Base-by-base conservation (phyloP, 1,284 basidiomycete species). In the Marasmius oreades region DNA sequence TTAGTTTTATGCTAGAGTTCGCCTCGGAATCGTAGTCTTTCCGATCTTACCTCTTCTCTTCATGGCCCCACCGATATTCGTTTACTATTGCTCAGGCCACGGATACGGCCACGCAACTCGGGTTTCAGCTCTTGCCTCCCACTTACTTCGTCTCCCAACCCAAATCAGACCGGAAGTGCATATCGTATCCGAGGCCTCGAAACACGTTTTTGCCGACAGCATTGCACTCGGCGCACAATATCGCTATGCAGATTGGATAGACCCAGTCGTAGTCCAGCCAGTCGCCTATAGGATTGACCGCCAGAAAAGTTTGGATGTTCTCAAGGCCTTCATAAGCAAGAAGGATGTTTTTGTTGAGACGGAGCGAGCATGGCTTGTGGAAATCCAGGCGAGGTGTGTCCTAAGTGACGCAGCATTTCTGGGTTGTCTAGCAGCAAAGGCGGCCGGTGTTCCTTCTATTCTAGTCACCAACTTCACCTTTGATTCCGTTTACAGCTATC, bases 401-500 rank as follows among this genome's bases (percentile, higher is more conserved):
- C 67, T 92, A 36, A 88, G 85, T 64, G 89, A 92, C 65, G 86
- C 88, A 3, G 88, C 88, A 1, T 91, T 90, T 65, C 22, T 62
- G 90, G 89, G 47, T 16, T 50, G 47, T 66, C 76, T 86, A 51
- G 88, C 88, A 1, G 89, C 87, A 2, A 81, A 84, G 58, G 67
- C 73, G 33, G 80, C 82, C 0, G 76, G 79, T 0, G 75, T 91
- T 24, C 88, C 88, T 1, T 86, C 85, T 0, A 75, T 85, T 47
- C 73, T 92, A 16, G 78, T 90, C 59, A 90, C 87, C 52, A 91
- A 91, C 71, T 92, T 92, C 67, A 88, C 88, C 0, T 92, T 91
- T 67, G 88, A 91, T 69, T 87, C 88, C 0, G 88, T 90, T 10
- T 92, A 87, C 66, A 89, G 86, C 61, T 90, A 85, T 61, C 81